Percentiles rank a stretch among this genome's conserved stretches.
Evolutionary conservation across 139 green algal species (phyloP).

Genomic region (Zygnema cylindricum): DNA sequence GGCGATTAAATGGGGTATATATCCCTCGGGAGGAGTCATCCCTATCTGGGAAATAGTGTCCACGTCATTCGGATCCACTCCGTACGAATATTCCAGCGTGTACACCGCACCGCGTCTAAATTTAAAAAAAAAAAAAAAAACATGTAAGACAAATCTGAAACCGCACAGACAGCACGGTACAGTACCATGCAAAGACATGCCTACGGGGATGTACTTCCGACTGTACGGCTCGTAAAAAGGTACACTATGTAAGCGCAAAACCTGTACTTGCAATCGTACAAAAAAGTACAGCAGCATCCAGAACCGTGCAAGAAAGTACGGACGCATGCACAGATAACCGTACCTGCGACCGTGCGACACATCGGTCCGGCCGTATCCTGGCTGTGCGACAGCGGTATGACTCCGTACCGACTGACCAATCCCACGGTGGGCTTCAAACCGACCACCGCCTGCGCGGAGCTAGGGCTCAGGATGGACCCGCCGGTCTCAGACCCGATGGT

Average conservation of each 20-base stretch:
- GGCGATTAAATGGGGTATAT: neutral
- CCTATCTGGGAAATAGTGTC: neutral
- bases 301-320: too few species aligned
- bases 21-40: neutral
- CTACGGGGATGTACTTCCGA: too few species aligned
- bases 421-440: constrained; percentile 34
- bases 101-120: neutral
- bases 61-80: neutral
- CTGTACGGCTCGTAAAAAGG: too few species aligned
- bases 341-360: neutral
- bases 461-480: constrained; percentile 28
- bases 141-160: too few species aligned
- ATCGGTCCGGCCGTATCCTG: constrained; percentile 20
- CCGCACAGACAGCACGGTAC: too few species aligned
- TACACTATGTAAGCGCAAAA: too few species aligned
- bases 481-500: constrained; percentile 30
- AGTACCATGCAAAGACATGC: too few species aligned
- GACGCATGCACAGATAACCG: too few species aligned
- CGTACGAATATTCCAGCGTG: neutral
- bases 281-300: too few species aligned
- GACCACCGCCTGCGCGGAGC: neutral
- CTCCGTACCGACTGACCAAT: neutral
- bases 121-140: too few species aligned
- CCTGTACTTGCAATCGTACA: too few species aligned
- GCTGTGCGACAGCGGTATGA: neutral